Evolutionary conservation across 2,329 filamentous ascomycete genomes (phyloP).

Genomic region (Epicoccum sorghinum): DNA sequence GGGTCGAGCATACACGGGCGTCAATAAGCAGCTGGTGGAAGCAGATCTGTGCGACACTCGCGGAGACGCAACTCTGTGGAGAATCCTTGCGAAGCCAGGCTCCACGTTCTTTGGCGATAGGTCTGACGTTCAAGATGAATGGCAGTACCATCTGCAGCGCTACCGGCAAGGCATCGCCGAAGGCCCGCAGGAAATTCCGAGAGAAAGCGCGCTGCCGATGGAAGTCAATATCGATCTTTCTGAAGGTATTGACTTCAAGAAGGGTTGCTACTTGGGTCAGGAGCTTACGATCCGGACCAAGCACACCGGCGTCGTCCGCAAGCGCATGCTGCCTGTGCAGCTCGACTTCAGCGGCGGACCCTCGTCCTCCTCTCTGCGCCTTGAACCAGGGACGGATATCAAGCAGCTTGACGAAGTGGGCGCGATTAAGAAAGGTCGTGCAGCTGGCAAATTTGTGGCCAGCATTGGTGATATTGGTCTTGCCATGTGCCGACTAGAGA

Average conservation of each 20-base stretch:
- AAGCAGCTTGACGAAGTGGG: constrained; percentile 56
- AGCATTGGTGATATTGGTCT: constrained; percentile 86
- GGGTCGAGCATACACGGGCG: constrained; percentile 50
- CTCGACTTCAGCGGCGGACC: constrained; percentile 60
- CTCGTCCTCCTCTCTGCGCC: background rate
- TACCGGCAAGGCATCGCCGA: constrained; percentile 84
- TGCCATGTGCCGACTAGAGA: constrained; percentile 83
- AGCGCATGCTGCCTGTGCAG: constrained; percentile 82
- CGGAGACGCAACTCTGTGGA: constrained; percentile 15
- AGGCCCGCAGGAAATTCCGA: constrained; percentile 77
- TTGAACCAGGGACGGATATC: constrained; percentile 58
- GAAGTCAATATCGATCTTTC: constrained; percentile 90
- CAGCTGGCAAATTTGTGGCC: constrained; percentile 79
- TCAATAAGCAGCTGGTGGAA: constrained; percentile 15
- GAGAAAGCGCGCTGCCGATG: constrained; percentile 76
- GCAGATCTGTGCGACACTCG: constrained; percentile 32
- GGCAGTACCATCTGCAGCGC: constrained; percentile 74
- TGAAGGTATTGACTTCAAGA: constrained; percentile 86
- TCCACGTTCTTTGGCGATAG: constrained; percentile 8
- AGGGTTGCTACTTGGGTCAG: constrained; percentile 96
- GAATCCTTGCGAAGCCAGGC: constrained; percentile 9
- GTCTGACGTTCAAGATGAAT: constrained; percentile 33
- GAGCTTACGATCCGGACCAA: constrained; percentile 95
- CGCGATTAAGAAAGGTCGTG: constrained; percentile 59
- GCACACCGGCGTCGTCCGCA: constrained; percentile 91